Evolutionary conservation across 768 basidiomycete species (phyloP).

Genomic region (Pholiota conissans): DNA sequence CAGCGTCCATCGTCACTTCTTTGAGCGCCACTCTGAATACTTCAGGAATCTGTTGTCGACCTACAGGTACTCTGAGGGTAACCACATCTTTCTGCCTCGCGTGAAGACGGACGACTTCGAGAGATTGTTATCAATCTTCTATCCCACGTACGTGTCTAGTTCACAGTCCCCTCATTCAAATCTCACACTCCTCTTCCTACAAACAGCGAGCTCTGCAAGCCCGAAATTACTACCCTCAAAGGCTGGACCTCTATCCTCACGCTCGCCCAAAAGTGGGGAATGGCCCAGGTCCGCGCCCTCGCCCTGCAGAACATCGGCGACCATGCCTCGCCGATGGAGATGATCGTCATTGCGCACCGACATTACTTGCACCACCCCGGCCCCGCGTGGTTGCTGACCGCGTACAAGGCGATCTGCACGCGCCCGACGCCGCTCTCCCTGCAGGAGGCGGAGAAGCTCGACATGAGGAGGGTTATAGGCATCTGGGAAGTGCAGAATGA

Average conservation of each 20-base stretch:
- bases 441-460: conserved; percentile 29
- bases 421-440: conserved; percentile 23
- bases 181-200: neutral
- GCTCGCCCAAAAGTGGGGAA: conserved; percentile 29
- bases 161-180: neutral
- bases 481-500: conserved; percentile 33
- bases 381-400: conserved; percentile 34
- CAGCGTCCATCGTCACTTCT: conserved; percentile 27
- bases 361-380: conserved; percentile 22
- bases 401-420: conserved; percentile 33
- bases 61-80: conserved; percentile 1
- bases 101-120: conserved; percentile 39
- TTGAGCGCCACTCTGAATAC: conserved; percentile 26
- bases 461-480: conserved; percentile 29
- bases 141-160: conserved; percentile 35
- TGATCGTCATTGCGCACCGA: conserved; percentile 29
- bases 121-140: conserved; percentile 30
- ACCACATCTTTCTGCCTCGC: conserved; percentile 26
- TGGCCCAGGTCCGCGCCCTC: conserved; percentile 28
- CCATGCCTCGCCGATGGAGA: conserved; percentile 29
- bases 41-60: conserved; percentile 17
- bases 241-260: conserved; percentile 38
- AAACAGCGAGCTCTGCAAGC: conserved; percentile 26
- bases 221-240: conserved; percentile 30
- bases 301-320: conserved; percentile 30